Evolutionary conservation across 495 filamentous ascomycete species (phyloP).

Genomic region (Cercophora newfieldiana): DNA sequence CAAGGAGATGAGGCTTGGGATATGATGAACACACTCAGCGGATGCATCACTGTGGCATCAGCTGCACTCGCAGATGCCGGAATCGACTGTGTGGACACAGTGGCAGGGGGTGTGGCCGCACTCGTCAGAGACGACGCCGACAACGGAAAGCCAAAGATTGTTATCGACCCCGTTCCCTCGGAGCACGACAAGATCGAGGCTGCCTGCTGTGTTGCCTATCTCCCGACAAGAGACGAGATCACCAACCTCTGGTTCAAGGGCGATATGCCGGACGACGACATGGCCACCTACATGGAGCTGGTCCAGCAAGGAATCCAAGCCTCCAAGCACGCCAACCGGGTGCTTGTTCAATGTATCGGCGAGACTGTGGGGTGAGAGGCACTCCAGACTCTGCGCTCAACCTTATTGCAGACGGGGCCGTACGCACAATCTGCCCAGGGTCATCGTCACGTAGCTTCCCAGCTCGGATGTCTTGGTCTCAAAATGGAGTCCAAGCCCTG

Average conservation of each 20-base stretch:
- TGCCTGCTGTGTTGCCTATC: constrained; percentile 86
- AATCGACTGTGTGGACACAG: constrained; percentile 92
- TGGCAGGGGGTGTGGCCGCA: constrained; percentile 86
- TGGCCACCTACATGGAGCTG: constrained; percentile 41
- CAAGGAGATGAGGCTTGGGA: constrained; percentile 66
- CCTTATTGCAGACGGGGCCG: neutral
- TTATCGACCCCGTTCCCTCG: constrained; percentile 81
- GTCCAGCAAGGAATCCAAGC: constrained; percentile 47
- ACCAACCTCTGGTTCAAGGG: constrained; percentile 95
- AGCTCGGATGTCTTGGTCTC: neutral
- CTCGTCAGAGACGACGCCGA: constrained; percentile 53
- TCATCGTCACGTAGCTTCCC: neutral
- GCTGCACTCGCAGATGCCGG: constrained; percentile 95
- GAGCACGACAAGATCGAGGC: constrained; percentile 77
- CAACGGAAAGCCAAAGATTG: constrained; percentile 49
- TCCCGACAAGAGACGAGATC: constrained; percentile 84
- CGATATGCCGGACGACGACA: constrained; percentile 42
- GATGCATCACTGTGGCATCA: constrained; percentile 90
- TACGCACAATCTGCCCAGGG: neutral
- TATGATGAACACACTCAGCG: constrained; percentile 82
- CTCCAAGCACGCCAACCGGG: constrained; percentile 43
- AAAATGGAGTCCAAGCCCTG: neutral
- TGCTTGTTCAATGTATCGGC: constrained; percentile 40
- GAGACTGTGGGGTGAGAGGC: constrained; percentile 35
- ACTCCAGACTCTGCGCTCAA: neutral